Percentiles rank a stretch among this genome's conserved stretches.
These are phyloP conservation scores for Arabidopsis lyrata DNA, from an alignment of 441 rosid species.

Conservation along the genomic window DNA sequence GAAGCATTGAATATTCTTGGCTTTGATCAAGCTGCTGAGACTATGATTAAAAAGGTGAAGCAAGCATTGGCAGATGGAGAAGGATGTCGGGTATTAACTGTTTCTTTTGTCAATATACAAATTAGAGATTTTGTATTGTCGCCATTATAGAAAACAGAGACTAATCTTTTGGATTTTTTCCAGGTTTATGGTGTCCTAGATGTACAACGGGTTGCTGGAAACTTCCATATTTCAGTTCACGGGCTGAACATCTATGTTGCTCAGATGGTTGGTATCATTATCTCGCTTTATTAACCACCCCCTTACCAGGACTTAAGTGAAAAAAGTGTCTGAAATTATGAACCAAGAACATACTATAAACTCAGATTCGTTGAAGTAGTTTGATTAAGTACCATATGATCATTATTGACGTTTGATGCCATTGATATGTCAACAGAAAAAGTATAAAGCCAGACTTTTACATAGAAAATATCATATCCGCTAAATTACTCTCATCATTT, in stretches of 20 bases:
- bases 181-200: slow-evolving; percentile 95
- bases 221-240: slow-evolving; percentile 97
- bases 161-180: slow-evolving; percentile 39
- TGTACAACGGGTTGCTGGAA: slow-evolving; percentile 99
- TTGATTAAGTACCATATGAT: too few relatives aligned
- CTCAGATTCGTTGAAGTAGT: not conserved
- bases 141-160: not conserved
- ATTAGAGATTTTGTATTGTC: not conserved
- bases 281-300: slow-evolving; percentile 2
- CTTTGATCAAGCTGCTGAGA: slow-evolving; percentile 85
- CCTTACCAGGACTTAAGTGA: not conserved
- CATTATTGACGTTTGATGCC: too few relatives aligned
- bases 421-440: too few relatives aligned
- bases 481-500: not conserved
- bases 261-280: slow-evolving; percentile 71
- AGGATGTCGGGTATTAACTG: slow-evolving; percentile 86
- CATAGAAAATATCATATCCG: too few relatives aligned
- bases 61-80: slow-evolving; percentile 85
- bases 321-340: slow-evolving; percentile 22
- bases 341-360: slow-evolving; percentile 15
- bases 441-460: too few relatives aligned
- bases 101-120: slow-evolving; percentile 33
- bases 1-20: slow-evolving; percentile 59
- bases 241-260: slow-evolving; percentile 94
- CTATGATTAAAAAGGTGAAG: slow-evolving; percentile 89